Evolutionary conservation across 495 filamentous ascomycete genomes (phyloP).

Genomic region (Collariella sp.): DNA sequence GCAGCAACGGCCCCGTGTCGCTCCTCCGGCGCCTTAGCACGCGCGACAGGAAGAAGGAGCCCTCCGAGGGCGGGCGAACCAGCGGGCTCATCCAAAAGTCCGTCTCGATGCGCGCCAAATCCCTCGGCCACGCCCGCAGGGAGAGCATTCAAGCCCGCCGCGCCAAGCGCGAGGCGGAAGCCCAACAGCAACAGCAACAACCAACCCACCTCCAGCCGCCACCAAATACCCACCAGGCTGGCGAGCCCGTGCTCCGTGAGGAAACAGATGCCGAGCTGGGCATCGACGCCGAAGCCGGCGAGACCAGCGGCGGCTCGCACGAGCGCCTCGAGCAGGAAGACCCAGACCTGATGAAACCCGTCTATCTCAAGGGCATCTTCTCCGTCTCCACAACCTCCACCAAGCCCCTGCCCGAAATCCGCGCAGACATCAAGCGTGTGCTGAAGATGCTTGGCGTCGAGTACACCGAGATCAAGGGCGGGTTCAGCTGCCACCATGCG

Average conservation of each 20-base stretch:
- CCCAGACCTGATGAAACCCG: constrained; percentile 68
- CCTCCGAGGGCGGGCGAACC: constrained; percentile 34
- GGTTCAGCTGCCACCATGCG: constrained; percentile 78
- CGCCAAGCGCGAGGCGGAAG: constrained; percentile 47
- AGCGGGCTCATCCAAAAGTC: constrained; percentile 35
- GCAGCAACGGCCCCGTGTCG: constrained; percentile 70
- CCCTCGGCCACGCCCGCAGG: constrained; percentile 77
- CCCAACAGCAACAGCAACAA: constrained; percentile 13
- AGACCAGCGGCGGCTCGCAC: constrained; percentile 43
- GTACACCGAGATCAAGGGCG: constrained; percentile 84
- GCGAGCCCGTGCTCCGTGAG: constrained; percentile 61
- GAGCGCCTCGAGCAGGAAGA: constrained; percentile 46
- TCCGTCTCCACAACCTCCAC: constrained; percentile 95
- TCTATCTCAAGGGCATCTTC: constrained; percentile 95
- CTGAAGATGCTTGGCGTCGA: constrained; percentile 81
- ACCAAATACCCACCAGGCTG: constrained; percentile 31
- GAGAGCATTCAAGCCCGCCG: constrained; percentile 86
- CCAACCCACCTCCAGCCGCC: not conserved
- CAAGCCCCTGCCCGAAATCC: constrained; percentile 75
- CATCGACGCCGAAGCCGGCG: constrained; percentile 16
- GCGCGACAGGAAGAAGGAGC: constrained; percentile 55
- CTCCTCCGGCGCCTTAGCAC: constrained; percentile 88
- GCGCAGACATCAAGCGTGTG: constrained; percentile 86
- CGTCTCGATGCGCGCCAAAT: constrained; percentile 70
- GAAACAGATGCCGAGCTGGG: constrained; percentile 62